Base-by-base conservation (phyloP, 139 green algal genomes). In the Tetraselmis chui region DNA sequence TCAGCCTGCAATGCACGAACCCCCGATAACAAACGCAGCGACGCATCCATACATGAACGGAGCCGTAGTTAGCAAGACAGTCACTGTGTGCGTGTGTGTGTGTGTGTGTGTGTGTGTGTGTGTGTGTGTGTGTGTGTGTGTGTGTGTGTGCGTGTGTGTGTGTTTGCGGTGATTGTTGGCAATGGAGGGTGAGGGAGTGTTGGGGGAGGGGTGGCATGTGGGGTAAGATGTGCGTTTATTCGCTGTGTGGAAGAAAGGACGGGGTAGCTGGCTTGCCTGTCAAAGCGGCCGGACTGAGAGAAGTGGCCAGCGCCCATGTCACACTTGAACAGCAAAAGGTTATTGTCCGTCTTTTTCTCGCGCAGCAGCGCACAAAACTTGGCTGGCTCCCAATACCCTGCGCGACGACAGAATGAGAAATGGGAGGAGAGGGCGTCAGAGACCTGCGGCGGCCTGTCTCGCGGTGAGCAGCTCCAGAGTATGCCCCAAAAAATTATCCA, bases 261-360 rank as follows among this genome's bases (percentile, higher is more conserved):
- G 45, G 45, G 45, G 45, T 5, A 18, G 45, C 45, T 67, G 45
- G 11, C 45, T 18, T 18, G 45, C 22, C 78, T 81, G 76, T 92
- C 89, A 76, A 91, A 91, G 2, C 93, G 86, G 0, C 91, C 91
- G 29, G 86, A 91, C 74, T 95, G 88, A 5, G 80, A 91, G 86
- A 96, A 97, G 84, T 98, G 92, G 0, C 90, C 89, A 0, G 86
- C 88, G 2, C 86, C 84, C 88, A 93, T 82, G 79, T 93, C 85
- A 23, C 82, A 88, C 86, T 96, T 97, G 80, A 96, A 84, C 78
- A 95, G 81, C 76, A 94, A 86, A 84, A 93, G 84, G n/a, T 88
- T 87, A 24, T 81, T 30, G 80, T 31, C 81, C 1, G 22, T 74
- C 77, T 74, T 81, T 2, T 74, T 1, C 23, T 28, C 77, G 74